phyloP scores from a whole-genome alignment of 208 protist genomes.

The Wallacemonas rigidus region DNA sequence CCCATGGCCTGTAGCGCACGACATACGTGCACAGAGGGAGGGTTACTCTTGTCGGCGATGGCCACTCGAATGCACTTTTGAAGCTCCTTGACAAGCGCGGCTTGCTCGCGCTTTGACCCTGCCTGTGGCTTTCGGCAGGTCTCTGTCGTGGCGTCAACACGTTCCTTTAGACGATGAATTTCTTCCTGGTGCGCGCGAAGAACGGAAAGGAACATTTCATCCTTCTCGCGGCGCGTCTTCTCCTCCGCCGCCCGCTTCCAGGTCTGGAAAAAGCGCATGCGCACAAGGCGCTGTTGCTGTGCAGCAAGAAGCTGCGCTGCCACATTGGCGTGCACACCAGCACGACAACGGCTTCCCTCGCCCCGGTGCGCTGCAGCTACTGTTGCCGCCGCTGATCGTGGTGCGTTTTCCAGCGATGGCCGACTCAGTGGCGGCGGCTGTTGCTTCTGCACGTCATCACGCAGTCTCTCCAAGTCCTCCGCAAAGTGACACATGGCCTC shows the following conservation, averaged over 20 bases:
- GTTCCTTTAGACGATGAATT: constrained; percentile 10
- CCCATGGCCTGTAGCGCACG: constrained; percentile 11
- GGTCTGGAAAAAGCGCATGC: constrained; percentile 21
- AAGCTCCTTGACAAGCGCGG: constrained; percentile 10
- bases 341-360: background rate
- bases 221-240: constrained; percentile 11
- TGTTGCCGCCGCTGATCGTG: background rate
- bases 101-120: background rate
- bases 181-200: constrained; percentile 28
- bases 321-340: background rate
- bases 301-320: constrained; percentile 17
- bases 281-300: constrained; percentile 4
- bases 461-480: constrained; percentile 13
- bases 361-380: too few relatives aligned
- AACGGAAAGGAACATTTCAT: constrained; percentile 19
- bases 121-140: background rate
- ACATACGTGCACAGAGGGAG: constrained; percentile 1
- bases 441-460: constrained; percentile 4
- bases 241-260: constrained; percentile 24
- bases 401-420: too few relatives aligned
- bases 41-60: constrained; percentile 9
- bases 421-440: too few relatives aligned
- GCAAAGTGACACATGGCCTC: constrained; percentile 17
- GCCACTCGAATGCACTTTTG: constrained; percentile 15
- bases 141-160: constrained; percentile 7